phyloP scores from a whole-genome alignment of 768 basidiomycete species.

The Russula griseocarnosa region DNA sequence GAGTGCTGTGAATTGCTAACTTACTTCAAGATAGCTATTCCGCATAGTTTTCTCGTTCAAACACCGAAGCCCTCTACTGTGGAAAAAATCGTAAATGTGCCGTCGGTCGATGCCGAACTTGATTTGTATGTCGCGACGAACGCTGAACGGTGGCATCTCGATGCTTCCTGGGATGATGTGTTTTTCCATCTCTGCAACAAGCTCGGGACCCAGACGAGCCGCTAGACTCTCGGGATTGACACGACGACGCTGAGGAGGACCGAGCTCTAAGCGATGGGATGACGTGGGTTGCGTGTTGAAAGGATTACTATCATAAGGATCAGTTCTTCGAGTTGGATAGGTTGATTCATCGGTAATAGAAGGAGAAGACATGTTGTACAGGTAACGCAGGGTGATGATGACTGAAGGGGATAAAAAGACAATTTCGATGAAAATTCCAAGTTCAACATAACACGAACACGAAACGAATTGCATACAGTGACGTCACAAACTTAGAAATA shows the following conservation, averaged over 20 bases:
- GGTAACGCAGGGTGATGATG: constrained; percentile 19
- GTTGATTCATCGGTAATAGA: background rate
- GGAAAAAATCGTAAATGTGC: constrained; percentile 78
- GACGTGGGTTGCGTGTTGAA: constrained; percentile 6
- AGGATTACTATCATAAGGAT: constrained; percentile 3
- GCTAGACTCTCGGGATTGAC: constrained; percentile 71
- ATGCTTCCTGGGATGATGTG: constrained; percentile 59
- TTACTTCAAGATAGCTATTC: constrained; percentile 25
- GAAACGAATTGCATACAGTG: no score
- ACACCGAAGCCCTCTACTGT: constrained; percentile 45
- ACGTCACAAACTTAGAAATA: constrained; percentile 70
- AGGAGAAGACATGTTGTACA: constrained; percentile 12
- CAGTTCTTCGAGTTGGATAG: constrained; percentile 18
- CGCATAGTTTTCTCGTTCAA: constrained; percentile 27
- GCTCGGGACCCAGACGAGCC: constrained; percentile 58
- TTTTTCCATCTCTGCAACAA: constrained; percentile 70
- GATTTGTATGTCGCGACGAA: constrained; percentile 66
- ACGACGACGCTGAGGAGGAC: constrained; percentile 38
- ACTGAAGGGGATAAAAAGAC: constrained; percentile 9
- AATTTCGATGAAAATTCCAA: background rate
- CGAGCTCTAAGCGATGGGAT: constrained; percentile 17
- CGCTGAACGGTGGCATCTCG: constrained; percentile 72
- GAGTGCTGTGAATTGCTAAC: background rate
- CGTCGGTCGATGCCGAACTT: constrained; percentile 66
- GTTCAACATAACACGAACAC: no score